These are phyloP conservation scores for Albatrellus sp. DNA, from an alignment of 1,284 basidiomycete species.

Conservation along the genomic window DNA sequence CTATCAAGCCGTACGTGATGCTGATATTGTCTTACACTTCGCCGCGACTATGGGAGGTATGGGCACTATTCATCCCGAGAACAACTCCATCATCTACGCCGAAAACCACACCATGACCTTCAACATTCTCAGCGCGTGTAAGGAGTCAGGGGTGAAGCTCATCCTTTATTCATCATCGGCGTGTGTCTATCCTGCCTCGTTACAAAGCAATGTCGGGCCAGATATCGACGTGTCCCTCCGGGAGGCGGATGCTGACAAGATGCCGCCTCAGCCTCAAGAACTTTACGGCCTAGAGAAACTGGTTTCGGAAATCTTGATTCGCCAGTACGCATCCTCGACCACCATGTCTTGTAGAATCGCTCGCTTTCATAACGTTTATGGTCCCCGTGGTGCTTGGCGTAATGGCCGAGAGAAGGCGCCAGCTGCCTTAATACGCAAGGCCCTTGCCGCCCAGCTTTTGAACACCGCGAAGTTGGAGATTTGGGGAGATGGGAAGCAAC, in stretches of 20 bases:
- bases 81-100: slow-evolving; percentile 35
- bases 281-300: slow-evolving; percentile 51
- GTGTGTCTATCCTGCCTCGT: slow-evolving; percentile 37
- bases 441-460: slow-evolving; percentile 22
- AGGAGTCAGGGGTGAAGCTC: slow-evolving; percentile 23
- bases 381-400: slow-evolving; percentile 38
- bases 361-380: slow-evolving; percentile 49
- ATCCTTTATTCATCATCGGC: slow-evolving; percentile 50
- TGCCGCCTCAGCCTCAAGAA: slow-evolving; percentile 33
- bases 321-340: slow-evolving; percentile 20
- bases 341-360: slow-evolving; percentile 27
- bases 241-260: slow-evolving; percentile 27
- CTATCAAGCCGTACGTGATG: slow-evolving; percentile 22
- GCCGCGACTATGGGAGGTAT: slow-evolving; percentile 52
- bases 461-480: slow-evolving; percentile 29
- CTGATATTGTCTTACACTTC: slow-evolving; percentile 38
- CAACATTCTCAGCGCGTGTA: slow-evolving; percentile 30
- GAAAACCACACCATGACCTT: slow-evolving; percentile 38
- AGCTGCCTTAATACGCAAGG: slow-evolving; percentile 44
- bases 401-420: slow-evolving; percentile 47
- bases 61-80: slow-evolving; percentile 41
- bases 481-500: slow-evolving; percentile 43
- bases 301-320: slow-evolving; percentile 32
- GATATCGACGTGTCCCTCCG: slow-evolving; percentile 27
- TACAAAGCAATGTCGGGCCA: slow-evolving; percentile 21